Evolutionary conservation across 805 yeast genomes (phyloP), one percentile per base, ranked within the genome.

Genomic region (Candida ascalaphidarum): DNA sequence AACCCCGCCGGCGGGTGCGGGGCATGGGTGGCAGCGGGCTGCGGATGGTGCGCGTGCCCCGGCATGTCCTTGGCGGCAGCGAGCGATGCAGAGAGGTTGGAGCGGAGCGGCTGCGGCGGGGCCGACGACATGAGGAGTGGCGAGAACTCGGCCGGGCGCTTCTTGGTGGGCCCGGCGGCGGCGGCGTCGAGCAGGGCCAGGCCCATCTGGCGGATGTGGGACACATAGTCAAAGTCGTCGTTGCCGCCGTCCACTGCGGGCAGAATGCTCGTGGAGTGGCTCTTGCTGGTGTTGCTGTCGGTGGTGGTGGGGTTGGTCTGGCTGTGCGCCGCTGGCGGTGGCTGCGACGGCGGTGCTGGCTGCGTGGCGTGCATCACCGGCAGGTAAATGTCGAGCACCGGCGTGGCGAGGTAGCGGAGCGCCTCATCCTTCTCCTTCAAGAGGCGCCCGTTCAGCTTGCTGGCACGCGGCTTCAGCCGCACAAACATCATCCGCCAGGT

Each of bases 401-500:
- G n/a, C 17, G 22, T 13, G 36, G 14, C 16, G 26, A 14, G 34
- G 29, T 8, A 31, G 17, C 9, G 40, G 34, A 13, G 31, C 17
- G 12, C 37, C 26, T 7, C 30, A 22, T 17, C 33, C 28, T 14
- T 29, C 17, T 27, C 11, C 30, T 17, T 20, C 5, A 7, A 23
- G 9, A 18, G 20, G 7, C 7, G 7, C 20, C 20, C 7, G 20
- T n/a, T n/a, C n/a, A n/a, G n/a, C n/a, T n/a, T n/a, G 19, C 8
- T 6, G 19, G 19, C 8, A 17, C n/a, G n/a, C n/a, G 9, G 8
- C 8, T 9, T n/a, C n/a, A n/a, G n/a, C n/a, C n/a, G n/a, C n/a
- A n/a, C n/a, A 8, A n/a, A 72, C 88, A 85, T 79, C 74, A 85
- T 68, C 34, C 96, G 60, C 95, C 95, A 85, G 7, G 94, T 77